These are phyloP conservation scores for Skeletonema grethae DNA, from an alignment of 108 stramenopile genomes.

Conservation along the genomic window DNA sequence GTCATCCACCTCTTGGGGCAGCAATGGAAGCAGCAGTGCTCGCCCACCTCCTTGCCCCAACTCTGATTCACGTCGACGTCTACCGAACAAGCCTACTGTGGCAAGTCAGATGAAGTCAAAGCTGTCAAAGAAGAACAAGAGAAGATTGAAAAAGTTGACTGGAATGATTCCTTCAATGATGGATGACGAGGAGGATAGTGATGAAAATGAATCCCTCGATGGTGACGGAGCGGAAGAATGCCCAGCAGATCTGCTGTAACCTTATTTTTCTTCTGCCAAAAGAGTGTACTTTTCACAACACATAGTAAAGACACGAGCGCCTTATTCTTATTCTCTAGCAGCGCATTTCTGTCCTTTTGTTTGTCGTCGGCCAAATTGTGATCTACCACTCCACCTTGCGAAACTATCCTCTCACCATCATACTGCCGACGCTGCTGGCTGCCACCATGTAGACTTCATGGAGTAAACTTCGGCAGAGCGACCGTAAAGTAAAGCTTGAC, in stretches of 20 bases:
- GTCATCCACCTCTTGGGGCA: slow-evolving; percentile 36
- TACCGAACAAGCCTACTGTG: slow-evolving; percentile 8
- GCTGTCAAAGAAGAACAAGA: slow-evolving; percentile 17
- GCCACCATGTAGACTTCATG: too few relatives aligned
- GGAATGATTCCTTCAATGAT: slow-evolving; percentile 39
- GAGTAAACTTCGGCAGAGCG: too few relatives aligned
- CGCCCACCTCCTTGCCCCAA: slow-evolving; percentile 44
- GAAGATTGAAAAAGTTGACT: slow-evolving; percentile 30
- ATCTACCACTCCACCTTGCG: too few relatives aligned
- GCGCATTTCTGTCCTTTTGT: too few relatives aligned
- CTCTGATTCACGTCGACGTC: slow-evolving; percentile 18
- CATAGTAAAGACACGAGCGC: too few relatives aligned
- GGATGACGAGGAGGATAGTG: slow-evolving; percentile 30
- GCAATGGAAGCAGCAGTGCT: slow-evolving; percentile 19
- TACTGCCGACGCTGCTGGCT: too few relatives aligned
- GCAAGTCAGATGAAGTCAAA: slow-evolving; percentile 18
- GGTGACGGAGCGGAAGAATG: background rate
- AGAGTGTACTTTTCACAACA: too few relatives aligned
- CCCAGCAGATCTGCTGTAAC: background rate
- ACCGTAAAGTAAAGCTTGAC: too few relatives aligned
- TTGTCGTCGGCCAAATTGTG: too few relatives aligned
- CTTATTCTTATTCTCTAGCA: too few relatives aligned
- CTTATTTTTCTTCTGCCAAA: too few relatives aligned
- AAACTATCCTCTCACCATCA: too few relatives aligned
- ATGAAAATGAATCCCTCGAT: background rate